Evolutionary conservation across 2,329 filamentous ascomycete genomes (phyloP).

Genomic region (Xylariaceae sp.): DNA sequence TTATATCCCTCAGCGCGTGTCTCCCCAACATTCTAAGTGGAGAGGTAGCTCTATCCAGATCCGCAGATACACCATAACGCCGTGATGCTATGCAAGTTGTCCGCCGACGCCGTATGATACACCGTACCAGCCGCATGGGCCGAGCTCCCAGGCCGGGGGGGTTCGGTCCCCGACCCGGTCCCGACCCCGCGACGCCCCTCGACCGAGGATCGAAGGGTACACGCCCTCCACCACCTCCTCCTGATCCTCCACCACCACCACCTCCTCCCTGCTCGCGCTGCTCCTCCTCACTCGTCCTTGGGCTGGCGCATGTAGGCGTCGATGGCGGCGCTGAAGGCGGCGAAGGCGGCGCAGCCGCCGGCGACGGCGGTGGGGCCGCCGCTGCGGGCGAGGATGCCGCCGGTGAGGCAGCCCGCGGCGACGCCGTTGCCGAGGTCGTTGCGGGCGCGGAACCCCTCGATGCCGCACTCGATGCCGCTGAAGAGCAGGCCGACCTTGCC

Average conservation of each 20-base stretch:
- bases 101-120: conserved; percentile 13
- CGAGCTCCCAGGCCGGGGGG: not conserved
- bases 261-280: not conserved
- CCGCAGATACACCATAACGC: conserved; percentile 7
- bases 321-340: conserved; percentile 85
- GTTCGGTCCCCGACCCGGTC: too few relatives aligned
- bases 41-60: conserved; percentile 12
- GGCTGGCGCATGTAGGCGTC: conserved; percentile 85
- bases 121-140: not conserved
- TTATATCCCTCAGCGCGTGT: too few relatives aligned
- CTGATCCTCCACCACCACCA: conserved; percentile 1
- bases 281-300: conserved; percentile 48
- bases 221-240: conserved; percentile 3
- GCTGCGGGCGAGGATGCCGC: conserved; percentile 76
- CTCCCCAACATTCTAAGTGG: conserved; percentile 11
- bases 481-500: conserved; percentile 88
- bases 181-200: too few relatives aligned
- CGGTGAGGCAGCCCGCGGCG: conserved; percentile 82
- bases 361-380: conserved; percentile 85
- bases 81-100: conserved; percentile 15
- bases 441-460: conserved; percentile 87
- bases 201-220: too few relatives aligned
- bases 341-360: conserved; percentile 86
- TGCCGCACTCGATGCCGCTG: conserved; percentile 87
- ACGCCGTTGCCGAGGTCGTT: conserved; percentile 89